Percentiles rank a stretch among this genome's conserved stretches.
Evolutionary conservation across 1,284 basidiomycete genomes (phyloP).

Genomic region (Erythrobasidium hasegawianum): DNA sequence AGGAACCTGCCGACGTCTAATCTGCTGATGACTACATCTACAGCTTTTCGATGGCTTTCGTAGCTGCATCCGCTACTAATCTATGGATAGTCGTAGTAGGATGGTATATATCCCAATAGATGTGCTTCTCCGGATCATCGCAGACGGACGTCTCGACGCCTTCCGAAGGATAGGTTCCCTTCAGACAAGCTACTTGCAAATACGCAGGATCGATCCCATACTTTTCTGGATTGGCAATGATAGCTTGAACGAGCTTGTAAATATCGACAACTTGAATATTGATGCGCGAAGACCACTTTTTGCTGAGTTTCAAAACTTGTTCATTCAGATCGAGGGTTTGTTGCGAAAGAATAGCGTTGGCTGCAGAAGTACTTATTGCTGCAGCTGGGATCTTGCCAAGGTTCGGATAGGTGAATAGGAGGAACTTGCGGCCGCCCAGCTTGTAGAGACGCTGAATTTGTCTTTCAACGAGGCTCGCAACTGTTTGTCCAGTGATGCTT

Average conservation of each 20-base stretch:
- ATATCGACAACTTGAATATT: constrained; percentile 17
- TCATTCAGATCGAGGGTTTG: constrained; percentile 1
- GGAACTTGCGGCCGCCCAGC: constrained; percentile 9
- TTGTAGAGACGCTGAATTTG: constrained; percentile 11
- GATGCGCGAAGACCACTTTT: constrained; percentile 1
- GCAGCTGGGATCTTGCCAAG: constrained; percentile 12
- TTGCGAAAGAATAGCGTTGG: constrained; percentile 5
- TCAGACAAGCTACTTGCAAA: constrained; percentile 12
- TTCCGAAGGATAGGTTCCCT: constrained; percentile 5
- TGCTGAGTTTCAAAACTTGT: constrained; percentile 14
- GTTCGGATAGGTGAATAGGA: constrained; percentile 17
- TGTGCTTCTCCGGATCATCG: constrained; percentile 16
- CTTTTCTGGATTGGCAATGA: constrained; percentile 13
- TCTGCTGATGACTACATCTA: too few relatives aligned
- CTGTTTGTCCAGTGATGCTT: constrained; percentile 16
- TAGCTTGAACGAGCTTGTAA: constrained; percentile 3
- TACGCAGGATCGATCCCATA: constrained; percentile 14
- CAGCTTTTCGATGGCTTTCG: constrained; percentile 4
- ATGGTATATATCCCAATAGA: constrained; percentile 28
- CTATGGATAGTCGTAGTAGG: constrained; percentile 13
- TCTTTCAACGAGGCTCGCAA: constrained; percentile 5
- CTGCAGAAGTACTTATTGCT: background rate
- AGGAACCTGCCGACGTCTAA: too few relatives aligned
- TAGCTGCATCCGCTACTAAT: constrained; percentile 6
- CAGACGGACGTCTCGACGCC: constrained; percentile 3